These are phyloP conservation scores for Suhomyces coccinellae DNA, from an alignment of 1,139 yeast genomes.

Conservation along the genomic window DNA sequence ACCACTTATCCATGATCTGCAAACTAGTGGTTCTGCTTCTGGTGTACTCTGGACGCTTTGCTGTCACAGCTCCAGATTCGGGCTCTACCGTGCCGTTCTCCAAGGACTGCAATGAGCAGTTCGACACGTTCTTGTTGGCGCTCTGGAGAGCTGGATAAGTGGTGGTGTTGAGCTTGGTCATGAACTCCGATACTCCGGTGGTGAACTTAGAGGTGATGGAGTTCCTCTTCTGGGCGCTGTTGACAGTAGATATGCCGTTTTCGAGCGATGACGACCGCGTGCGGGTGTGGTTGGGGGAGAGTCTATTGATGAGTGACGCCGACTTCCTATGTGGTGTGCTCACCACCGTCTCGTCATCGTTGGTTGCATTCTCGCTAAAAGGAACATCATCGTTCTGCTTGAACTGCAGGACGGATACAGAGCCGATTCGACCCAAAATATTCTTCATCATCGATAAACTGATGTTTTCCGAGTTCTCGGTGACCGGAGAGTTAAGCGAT, in stretches of 20 bases:
- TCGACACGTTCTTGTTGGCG: slow-evolving; percentile 25
- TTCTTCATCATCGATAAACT: slow-evolving; percentile 36
- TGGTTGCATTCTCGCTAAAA: slow-evolving; percentile 5
- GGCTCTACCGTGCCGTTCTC: slow-evolving; percentile 24
- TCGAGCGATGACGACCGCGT: slow-evolving; percentile 44
- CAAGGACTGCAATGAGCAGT: slow-evolving; percentile 35
- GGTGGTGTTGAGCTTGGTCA: slow-evolving; percentile 40
- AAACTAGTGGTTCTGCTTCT: slow-evolving; percentile 41
- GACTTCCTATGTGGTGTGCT: slow-evolving; percentile 24
- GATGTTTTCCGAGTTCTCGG: slow-evolving; percentile 17
- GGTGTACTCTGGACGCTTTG: slow-evolving; percentile 27
- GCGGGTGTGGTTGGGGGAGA: slow-evolving; percentile 39
- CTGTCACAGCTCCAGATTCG: slow-evolving; percentile 10
- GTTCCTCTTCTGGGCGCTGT: slow-evolving; percentile 24
- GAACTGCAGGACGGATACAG: slow-evolving; percentile 27
- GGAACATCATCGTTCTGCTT: slow-evolving; percentile 8
- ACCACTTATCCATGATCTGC: slow-evolving; percentile 50
- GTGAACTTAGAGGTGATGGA: slow-evolving; percentile 44
- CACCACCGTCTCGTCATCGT: slow-evolving; percentile 6
- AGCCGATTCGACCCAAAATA: slow-evolving; percentile 38
- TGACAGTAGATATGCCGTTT: slow-evolving; percentile 2
- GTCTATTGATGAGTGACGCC: slow-evolving; percentile 28
- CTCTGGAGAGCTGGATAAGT: slow-evolving; percentile 9
- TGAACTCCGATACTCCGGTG: slow-evolving; percentile 43
- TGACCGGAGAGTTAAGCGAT: slow-evolving; percentile 16